Percentiles rank a stretch among this genome's conserved stretches.
Evolutionary conservation across 2,329 filamentous ascomycete genomes (phyloP).

Genomic region (Colletotrichum somersetense): DNA sequence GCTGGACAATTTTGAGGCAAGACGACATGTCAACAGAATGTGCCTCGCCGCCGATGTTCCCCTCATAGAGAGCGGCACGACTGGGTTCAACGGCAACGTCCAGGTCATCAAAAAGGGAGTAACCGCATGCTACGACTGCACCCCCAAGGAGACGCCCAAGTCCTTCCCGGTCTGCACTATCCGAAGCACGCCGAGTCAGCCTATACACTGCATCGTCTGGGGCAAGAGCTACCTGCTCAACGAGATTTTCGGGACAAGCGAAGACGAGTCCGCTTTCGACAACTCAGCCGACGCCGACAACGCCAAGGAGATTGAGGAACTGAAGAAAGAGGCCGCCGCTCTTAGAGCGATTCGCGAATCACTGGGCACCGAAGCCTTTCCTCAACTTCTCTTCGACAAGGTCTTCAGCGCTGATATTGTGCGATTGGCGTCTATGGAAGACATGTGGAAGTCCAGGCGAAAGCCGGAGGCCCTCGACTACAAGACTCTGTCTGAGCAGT

Average conservation of each 20-base stretch:
- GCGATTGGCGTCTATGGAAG: slow-evolving; percentile 86
- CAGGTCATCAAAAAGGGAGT: slow-evolving; percentile 94
- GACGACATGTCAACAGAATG: slow-evolving; percentile 97
- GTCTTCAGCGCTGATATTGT: slow-evolving; percentile 90
- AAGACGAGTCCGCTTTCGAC: slow-evolving; percentile 87
- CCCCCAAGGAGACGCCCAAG: slow-evolving; percentile 88
- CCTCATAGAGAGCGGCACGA: slow-evolving; percentile 95
- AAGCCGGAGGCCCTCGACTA: slow-evolving; percentile 82
- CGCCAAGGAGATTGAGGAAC: slow-evolving; percentile 85
- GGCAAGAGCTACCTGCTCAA: slow-evolving; percentile 96
- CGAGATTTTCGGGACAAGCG: slow-evolving; percentile 92
- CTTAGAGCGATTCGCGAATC: slow-evolving; percentile 85
- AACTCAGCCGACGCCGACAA: slow-evolving; percentile 86
- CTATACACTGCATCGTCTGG: slow-evolving; percentile 99
- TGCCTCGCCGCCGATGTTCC: slow-evolving; percentile 92
- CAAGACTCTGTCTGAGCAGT: slow-evolving; percentile 67
- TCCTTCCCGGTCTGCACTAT: slow-evolving; percentile 98
- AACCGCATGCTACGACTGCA: slow-evolving; percentile 97
- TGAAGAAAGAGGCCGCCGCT: slow-evolving; percentile 85
- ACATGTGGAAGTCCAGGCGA: slow-evolving; percentile 92
- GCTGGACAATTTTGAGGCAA: slow-evolving; percentile 92
- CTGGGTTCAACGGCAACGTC: slow-evolving; percentile 97
- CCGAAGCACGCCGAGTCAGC: slow-evolving; percentile 93
- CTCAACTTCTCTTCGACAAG: slow-evolving; percentile 88
- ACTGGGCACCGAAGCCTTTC: slow-evolving; percentile 83